phyloP scores from a whole-genome alignment of 441 rosid species.

The Euphorbia schlechtendalii region DNA sequence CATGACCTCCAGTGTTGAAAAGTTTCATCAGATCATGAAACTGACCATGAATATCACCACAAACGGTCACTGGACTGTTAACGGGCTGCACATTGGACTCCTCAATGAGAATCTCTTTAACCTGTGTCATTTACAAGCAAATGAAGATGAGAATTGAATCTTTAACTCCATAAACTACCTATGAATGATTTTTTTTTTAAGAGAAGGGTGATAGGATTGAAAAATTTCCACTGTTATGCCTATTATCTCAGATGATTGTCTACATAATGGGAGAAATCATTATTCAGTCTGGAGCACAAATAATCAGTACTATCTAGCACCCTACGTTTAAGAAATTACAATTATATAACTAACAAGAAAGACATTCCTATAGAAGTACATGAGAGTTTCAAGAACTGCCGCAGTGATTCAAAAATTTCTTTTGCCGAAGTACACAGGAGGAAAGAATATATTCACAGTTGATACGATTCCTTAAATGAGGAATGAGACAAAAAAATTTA shows the following conservation, averaged over 20 bases:
- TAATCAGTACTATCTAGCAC: not conserved
- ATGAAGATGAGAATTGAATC: not conserved
- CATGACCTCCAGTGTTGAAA: slow-evolving; percentile 98
- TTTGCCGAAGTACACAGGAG: not conserved
- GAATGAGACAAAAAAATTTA: not conserved
- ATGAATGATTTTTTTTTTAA: not conserved
- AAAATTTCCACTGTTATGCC: not conserved
- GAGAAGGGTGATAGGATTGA: not conserved
- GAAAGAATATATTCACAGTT: not conserved
- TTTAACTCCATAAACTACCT: not conserved
- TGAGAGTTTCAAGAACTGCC: not conserved
- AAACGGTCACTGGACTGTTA: slow-evolving; percentile 98
- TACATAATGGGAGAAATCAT: not conserved
- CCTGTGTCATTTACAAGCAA: slow-evolving; percentile 33
- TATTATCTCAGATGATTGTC: not conserved
- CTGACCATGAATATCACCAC: slow-evolving; percentile 99
- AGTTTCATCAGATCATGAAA: slow-evolving; percentile 99
- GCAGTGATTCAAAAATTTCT: not conserved
- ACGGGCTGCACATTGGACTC: slow-evolving; percentile 99
- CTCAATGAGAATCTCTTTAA: slow-evolving; percentile 92
- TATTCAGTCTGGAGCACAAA: not conserved
- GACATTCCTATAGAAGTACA: not conserved
- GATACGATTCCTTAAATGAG: not conserved
- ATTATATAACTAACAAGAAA: not conserved
- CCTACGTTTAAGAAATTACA: not conserved